Percentiles rank a stretch among this genome's conserved stretches.
Conservation (phyloP, 345 rosid species). For the Acer campestre region DNA sequence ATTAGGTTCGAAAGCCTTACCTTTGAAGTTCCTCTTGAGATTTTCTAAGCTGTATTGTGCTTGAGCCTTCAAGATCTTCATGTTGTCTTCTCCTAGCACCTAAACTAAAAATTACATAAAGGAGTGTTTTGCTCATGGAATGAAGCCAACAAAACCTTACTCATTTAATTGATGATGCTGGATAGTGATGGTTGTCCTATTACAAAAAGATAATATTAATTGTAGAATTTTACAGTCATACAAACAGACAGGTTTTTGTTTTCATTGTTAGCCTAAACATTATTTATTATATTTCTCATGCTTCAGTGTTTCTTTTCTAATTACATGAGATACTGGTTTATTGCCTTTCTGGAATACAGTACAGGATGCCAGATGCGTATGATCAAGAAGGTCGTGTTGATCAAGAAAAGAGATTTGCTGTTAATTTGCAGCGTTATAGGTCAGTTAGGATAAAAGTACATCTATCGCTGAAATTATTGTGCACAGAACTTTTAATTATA, state of each 20-base stretch:
- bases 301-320: constrained; percentile 9
- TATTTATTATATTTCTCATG: background rate
- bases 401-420: constrained; percentile 96
- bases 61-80: too few species aligned
- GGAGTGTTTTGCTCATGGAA: too few species aligned
- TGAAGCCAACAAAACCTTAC: too few species aligned
- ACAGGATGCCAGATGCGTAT: constrained; percentile 95
- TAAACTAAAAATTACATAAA: too few species aligned
- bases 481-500: background rate
- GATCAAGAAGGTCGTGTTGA: constrained; percentile 81
- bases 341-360: constrained; percentile 49
- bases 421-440: constrained; percentile 88
- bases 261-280: background rate
- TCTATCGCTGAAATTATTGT: background rate
- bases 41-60: too few species aligned
- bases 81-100: too few species aligned
- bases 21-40: too few species aligned
- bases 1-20: too few species aligned
- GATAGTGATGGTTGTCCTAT: background rate
- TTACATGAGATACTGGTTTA: constrained; percentile 10
- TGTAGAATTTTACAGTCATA: background rate
- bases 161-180: background rate
- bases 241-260: background rate
- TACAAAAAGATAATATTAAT: too few species aligned
- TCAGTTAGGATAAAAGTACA: constrained; percentile 29